Percentiles rank a stretch among this genome's conserved stretches.
Evolutionary conservation across 805 yeast species (phyloP).

Genomic region (Saturnispora bothae): DNA sequence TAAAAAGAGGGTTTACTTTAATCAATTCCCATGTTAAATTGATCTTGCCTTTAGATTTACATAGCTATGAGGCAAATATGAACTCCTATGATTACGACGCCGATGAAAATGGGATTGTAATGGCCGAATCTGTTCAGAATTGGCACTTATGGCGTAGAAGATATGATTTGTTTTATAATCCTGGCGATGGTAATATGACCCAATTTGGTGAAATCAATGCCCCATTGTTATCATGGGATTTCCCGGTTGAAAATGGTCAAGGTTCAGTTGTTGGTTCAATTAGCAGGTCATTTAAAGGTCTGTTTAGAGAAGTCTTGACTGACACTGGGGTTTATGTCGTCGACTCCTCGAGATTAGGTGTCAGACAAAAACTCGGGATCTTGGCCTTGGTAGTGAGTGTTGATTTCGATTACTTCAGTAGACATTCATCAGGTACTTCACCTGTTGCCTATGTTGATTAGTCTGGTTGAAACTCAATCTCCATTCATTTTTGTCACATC

Average conservation of each 20-base stretch:
- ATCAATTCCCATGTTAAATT: slow-evolving; percentile 83
- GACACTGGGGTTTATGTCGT: slow-evolving; percentile 90
- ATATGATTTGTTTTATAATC: slow-evolving; percentile 62
- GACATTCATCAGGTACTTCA: slow-evolving; percentile 56
- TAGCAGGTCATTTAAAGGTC: slow-evolving; percentile 90
- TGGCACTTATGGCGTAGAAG: slow-evolving; percentile 94
- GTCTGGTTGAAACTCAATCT: too few relatives aligned
- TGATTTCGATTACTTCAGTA: slow-evolving; percentile 94
- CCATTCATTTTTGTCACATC: too few relatives aligned
- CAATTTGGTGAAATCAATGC: slow-evolving; percentile 88
- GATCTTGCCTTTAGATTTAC: slow-evolving; percentile 42
- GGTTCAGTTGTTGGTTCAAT: slow-evolving; percentile 62
- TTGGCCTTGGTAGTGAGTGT: slow-evolving; percentile 84
- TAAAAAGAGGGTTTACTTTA: slow-evolving; percentile 75
- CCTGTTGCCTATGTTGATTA: neutral
- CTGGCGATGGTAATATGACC: slow-evolving; percentile 34
- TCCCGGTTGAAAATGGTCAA: slow-evolving; percentile 56
- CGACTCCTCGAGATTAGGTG: slow-evolving; percentile 29
- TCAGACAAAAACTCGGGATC: slow-evolving; percentile 79
- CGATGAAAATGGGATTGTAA: slow-evolving; percentile 34
- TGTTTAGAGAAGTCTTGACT: slow-evolving; percentile 85
- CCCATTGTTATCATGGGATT: slow-evolving; percentile 76
- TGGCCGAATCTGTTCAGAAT: slow-evolving; percentile 84
- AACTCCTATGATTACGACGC: slow-evolving; percentile 13
- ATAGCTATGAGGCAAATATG: slow-evolving; percentile 13